Evolutionary conservation across 768 basidiomycete genomes (phyloP), one percentile per base, ranked within the genome.

Genomic region (Austroboletus festivus): DNA sequence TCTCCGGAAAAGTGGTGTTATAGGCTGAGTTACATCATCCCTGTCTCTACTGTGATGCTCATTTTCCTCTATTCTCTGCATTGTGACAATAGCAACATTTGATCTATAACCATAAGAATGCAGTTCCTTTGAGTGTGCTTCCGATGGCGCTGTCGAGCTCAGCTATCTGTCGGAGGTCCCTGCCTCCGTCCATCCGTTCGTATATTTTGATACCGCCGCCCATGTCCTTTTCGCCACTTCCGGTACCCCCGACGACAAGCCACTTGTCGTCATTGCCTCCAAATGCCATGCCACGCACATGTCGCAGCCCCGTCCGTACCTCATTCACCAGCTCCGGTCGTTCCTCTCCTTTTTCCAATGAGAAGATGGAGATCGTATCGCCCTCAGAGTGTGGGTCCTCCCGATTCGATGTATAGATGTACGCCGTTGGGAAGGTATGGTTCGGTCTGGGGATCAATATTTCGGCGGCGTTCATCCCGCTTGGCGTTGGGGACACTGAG

Each of bases 361-460:
- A 72, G 68, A 85, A 89, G 26, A 90, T 77, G 5, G 86, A 75
- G 52, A 92, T 79, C 24, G 79, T 78, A 63, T 92, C 89, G 20
- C 89, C 87, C 39, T 76, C 80, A 0, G 80, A 71, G 19, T 79
- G 75, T 5, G 82, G 82, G 57, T 88, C 82, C 56, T 89, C 83
- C 26, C 89, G 76, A 65, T 90, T 92, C 4, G 88, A 85, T 11
- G 80, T 68, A 59, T 89, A 91, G 15, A 90, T 68, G 63, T 84
- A 84, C 3, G 79, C 73, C 1, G 67, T 71, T 0, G 81, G 72
- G 68, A 75, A 85, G 3, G 73, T 60, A 7, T 67, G 35, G 51
- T 81, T 82, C 12, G 81, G 71, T 6, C 68, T 58, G 0, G 85
- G 80, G 48, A 86, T 70, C 46, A 87, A 71, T 52, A 89, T 77